Evolutionary conservation across 1,284 basidiomycete genomes (phyloP).

Genomic region (Lentinus polychrous): DNA sequence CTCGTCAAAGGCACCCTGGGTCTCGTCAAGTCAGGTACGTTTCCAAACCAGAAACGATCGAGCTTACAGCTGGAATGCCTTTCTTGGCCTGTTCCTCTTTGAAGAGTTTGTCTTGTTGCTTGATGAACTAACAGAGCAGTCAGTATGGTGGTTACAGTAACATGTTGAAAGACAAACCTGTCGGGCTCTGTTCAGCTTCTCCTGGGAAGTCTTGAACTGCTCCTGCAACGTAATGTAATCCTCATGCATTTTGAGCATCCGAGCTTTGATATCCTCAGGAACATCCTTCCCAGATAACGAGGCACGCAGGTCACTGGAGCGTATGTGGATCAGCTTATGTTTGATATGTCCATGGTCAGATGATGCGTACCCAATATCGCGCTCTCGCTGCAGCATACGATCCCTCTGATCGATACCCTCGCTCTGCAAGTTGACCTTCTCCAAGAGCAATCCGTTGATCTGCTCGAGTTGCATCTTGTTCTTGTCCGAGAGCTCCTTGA

Average conservation of each 20-base stretch:
- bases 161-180: slow-evolving; percentile 36
- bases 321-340: neutral
- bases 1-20: slow-evolving; percentile 61
- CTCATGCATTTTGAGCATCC: slow-evolving; percentile 71
- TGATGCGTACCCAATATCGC: slow-evolving; percentile 61
- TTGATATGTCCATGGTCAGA: no score
- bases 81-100: slow-evolving; percentile 65
- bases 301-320: slow-evolving; percentile 61
- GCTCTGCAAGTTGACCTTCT: slow-evolving; percentile 87
- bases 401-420: slow-evolving; percentile 84
- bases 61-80: slow-evolving; percentile 25
- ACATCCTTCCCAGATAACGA: slow-evolving; percentile 69
- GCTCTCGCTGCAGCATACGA: slow-evolving; percentile 73
- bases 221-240: slow-evolving; percentile 69
- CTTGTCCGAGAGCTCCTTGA: slow-evolving; percentile 75
- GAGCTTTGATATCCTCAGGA: slow-evolving; percentile 74
- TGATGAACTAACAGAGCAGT: slow-evolving; percentile 67
- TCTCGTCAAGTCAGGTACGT: neutral
- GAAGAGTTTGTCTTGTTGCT: slow-evolving; percentile 84
- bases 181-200: slow-evolving; percentile 80
- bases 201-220: slow-evolving; percentile 64
- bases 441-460: slow-evolving; percentile 78
- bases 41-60: neutral
- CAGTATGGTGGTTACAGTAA: slow-evolving; percentile 1
- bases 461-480: slow-evolving; percentile 90